These are phyloP conservation scores for Hypoxylon perforatum DNA, from an alignment of 495 filamentous ascomycete genomes.

Conservation along the genomic window DNA sequence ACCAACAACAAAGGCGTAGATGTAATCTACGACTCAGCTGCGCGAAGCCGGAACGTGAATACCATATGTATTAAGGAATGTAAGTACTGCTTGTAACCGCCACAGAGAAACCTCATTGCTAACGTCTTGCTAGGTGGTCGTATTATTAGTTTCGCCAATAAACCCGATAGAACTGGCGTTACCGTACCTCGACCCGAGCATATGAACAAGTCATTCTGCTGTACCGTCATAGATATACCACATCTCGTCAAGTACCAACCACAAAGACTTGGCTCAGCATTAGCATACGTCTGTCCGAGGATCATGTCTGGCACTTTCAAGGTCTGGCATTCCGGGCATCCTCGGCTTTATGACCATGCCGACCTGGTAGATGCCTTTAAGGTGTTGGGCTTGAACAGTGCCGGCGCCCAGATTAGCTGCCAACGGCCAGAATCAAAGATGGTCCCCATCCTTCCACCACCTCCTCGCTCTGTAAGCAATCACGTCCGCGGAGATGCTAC, in stretches of 20 bases:
- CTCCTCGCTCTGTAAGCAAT: constrained; percentile 16
- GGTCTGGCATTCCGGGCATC: background rate
- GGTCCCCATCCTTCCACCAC: constrained; percentile 10
- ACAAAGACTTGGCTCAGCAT: constrained; percentile 14
- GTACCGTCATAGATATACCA: constrained; percentile 18
- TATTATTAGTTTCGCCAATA: constrained; percentile 30
- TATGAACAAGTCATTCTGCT: constrained; percentile 23
- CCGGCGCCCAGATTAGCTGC: constrained; percentile 16
- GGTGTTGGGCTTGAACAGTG: constrained; percentile 1
- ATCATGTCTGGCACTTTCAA: constrained; percentile 1
- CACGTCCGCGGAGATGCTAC: constrained; percentile 40
- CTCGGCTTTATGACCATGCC: constrained; percentile 18
- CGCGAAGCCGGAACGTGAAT: constrained; percentile 20
- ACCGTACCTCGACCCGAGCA: background rate
- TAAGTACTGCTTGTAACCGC: constrained; percentile 6
- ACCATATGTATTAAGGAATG: constrained; percentile 31
- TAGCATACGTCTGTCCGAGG: constrained; percentile 14
- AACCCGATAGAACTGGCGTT: constrained; percentile 10
- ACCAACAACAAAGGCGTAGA: constrained; percentile 64
- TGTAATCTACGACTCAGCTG: constrained; percentile 63
- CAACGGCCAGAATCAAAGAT: constrained; percentile 14
- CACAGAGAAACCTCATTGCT: background rate
- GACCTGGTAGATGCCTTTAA: constrained; percentile 23
- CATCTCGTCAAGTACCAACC: constrained; percentile 15
- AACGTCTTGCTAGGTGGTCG: constrained; percentile 25